A percentile compares a stretch with the other conserved stretches of the same genome.
phyloP scores from a whole-genome alignment of 2,329 filamentous ascomycete genomes.

The Alternaria sp. region DNA sequence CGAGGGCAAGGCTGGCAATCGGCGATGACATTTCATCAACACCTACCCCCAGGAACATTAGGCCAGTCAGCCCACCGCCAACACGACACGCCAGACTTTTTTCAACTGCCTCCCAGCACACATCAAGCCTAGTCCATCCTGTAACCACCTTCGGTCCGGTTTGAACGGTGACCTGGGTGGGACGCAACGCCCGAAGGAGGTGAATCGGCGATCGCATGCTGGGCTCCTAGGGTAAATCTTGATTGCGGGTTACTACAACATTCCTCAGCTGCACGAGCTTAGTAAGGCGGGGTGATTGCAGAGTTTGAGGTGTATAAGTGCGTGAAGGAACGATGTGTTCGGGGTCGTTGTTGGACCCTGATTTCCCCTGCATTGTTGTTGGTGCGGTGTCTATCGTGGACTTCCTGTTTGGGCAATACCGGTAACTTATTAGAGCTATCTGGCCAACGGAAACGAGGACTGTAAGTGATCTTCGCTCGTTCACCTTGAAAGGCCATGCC shows the following conservation, averaged over 20 bases:
- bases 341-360: not conserved
- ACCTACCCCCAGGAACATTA: not conserved
- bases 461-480: not conserved
- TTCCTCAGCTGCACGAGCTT: not conserved
- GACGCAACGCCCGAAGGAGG: not conserved
- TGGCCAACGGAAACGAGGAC: not conserved
- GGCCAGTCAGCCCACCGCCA: not conserved
- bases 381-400: conserved; percentile 5
- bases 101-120: not conserved
- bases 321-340: not conserved
- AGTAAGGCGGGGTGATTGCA: conserved; percentile 7
- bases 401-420: not conserved
- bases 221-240: conserved; percentile 4
- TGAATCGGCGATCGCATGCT: conserved; percentile 16
- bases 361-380: not conserved
- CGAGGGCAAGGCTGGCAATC: conserved; percentile 10
- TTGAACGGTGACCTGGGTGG: not conserved
- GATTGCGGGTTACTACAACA: not conserved
- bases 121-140: not conserved
- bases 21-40: conserved; percentile 10
- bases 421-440: not conserved
- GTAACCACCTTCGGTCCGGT: not conserved
- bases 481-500: not conserved
- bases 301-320: conserved; percentile 1
- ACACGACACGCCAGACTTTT: not conserved